A percentile compares a stretch with the other conserved stretches of the same genome.
These are phyloP conservation scores for Coemansia sp. DNA, from an alignment of 192 early-diverging fungal genomes.

Conservation along the genomic window DNA sequence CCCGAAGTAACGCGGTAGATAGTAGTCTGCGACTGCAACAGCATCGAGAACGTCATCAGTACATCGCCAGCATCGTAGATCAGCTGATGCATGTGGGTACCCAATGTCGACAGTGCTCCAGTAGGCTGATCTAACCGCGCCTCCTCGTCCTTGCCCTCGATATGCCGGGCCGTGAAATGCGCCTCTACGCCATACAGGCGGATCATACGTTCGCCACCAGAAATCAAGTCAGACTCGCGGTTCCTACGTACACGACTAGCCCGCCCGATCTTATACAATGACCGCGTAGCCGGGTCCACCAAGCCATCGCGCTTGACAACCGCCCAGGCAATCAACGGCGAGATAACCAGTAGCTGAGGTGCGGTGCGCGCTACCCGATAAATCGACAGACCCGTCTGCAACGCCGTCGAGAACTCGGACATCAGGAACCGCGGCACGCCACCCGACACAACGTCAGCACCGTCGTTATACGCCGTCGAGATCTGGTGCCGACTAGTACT, in stretches of 20 bases:
- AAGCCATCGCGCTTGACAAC: background rate
- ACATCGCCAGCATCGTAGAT: constrained; percentile 55
- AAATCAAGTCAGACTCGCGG: constrained; percentile 19
- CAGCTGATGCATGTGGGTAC: constrained; percentile 50
- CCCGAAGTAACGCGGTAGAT: constrained; percentile 17
- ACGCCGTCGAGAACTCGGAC: constrained; percentile 10
- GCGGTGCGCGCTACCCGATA: constrained; percentile 22
- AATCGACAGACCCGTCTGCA: constrained; percentile 13
- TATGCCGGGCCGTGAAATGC: constrained; percentile 61
- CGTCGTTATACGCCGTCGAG: constrained; percentile 18
- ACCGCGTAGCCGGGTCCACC: constrained; percentile 6
- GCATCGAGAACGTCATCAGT: constrained; percentile 10
- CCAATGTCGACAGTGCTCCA: constrained; percentile 62
- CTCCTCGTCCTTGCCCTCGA: constrained; percentile 62
- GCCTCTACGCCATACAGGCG: constrained; percentile 63
- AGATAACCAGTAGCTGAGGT: constrained; percentile 24
- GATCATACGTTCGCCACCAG: constrained; percentile 68
- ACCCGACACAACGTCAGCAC: constrained; percentile 14
- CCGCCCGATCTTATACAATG: constrained; percentile 4
- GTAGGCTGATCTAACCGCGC: constrained; percentile 57
- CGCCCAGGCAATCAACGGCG: constrained; percentile 21
- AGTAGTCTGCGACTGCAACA: constrained; percentile 26
- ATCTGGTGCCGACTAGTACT: constrained; percentile 31
- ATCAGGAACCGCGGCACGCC: constrained; percentile 22
- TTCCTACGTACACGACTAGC: background rate